Percentiles rank a stretch among this genome's conserved stretches.
Evolutionary conservation across 257 asterid genomes (phyloP).

Genomic region (Catharanthus roseus): DNA sequence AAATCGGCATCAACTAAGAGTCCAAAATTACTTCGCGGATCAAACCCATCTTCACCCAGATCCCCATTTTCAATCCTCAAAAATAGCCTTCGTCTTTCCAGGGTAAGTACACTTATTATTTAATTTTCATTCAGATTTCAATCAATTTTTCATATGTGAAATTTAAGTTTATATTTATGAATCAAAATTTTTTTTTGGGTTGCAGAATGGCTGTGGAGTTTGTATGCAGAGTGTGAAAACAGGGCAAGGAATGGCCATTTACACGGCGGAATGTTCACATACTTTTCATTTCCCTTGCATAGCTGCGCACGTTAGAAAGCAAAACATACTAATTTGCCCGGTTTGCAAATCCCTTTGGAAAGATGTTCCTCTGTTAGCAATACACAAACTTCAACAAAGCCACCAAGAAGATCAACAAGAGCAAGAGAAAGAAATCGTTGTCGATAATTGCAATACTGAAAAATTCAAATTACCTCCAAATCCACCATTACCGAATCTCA

Average conservation of each 20-base stretch:
- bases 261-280: slow-evolving; percentile 91
- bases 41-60: slow-evolving; percentile 86
- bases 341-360: slow-evolving; percentile 70
- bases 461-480: slow-evolving; percentile 11
- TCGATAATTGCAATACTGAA: not conserved
- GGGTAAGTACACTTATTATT: too few relatives aligned
- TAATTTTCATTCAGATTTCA: too few relatives aligned
- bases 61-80: slow-evolving; percentile 84
- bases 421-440: slow-evolving; percentile 16
- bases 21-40: slow-evolving; percentile 31
- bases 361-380: slow-evolving; percentile 63
- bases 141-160: too few relatives aligned
- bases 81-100: slow-evolving; percentile 71
- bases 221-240: slow-evolving; percentile 74
- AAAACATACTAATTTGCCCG: slow-evolving; percentile 57
- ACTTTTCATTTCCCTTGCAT: slow-evolving; percentile 83
- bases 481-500: not conserved
- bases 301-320: slow-evolving; percentile 49
- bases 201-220: slow-evolving; percentile 82
- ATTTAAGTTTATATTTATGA: not conserved
- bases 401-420: not conserved
- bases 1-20: slow-evolving; percentile 31
- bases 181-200: not conserved
- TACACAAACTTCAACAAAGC: slow-evolving; percentile 33
- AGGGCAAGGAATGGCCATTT: slow-evolving; percentile 76